Percentiles rank a stretch among this genome's conserved stretches.
Evolutionary conservation across 2,329 filamentous ascomycete species (phyloP).

Genomic region (Penicillium sp.): DNA sequence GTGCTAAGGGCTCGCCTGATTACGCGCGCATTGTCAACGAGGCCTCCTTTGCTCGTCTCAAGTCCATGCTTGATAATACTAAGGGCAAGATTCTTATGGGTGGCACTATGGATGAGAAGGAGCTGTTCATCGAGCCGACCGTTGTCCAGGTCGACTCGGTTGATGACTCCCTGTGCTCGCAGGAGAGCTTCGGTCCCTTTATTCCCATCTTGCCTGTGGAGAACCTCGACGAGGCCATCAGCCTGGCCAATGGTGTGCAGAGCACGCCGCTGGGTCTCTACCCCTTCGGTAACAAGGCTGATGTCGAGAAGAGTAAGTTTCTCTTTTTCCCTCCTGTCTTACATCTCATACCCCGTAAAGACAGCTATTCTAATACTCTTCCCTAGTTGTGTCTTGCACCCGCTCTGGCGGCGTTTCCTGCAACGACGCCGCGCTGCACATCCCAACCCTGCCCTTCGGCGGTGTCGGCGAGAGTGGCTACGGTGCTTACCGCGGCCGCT

Average conservation of each 20-base stretch:
- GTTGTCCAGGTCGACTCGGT: conserved; percentile 76
- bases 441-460: conserved; percentile 74
- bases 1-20: conserved; percentile 73
- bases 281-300: conserved; percentile 76
- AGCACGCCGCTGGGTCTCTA: conserved; percentile 80
- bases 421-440: conserved; percentile 64
- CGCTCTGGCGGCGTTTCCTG: conserved; percentile 65
- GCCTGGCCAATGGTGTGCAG: conserved; percentile 74
- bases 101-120: conserved; percentile 73
- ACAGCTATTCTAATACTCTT: neutral
- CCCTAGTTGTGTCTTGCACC: conserved; percentile 57
- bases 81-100: conserved; percentile 83
- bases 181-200: conserved; percentile 92
- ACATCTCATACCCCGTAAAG: neutral
- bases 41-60: conserved; percentile 75
- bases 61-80: conserved; percentile 83
- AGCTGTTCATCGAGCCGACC: conserved; percentile 86
- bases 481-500: conserved; percentile 73
- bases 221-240: conserved; percentile 80
- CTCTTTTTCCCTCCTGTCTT: neutral
- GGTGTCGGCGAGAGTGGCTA: conserved; percentile 77
- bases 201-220: conserved; percentile 78
- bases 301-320: conserved; percentile 67
- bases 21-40: conserved; percentile 78
- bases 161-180: conserved; percentile 72